phyloP scores from a whole-genome alignment of 768 basidiomycete species.

The Boletus eberwhitei region DNA sequence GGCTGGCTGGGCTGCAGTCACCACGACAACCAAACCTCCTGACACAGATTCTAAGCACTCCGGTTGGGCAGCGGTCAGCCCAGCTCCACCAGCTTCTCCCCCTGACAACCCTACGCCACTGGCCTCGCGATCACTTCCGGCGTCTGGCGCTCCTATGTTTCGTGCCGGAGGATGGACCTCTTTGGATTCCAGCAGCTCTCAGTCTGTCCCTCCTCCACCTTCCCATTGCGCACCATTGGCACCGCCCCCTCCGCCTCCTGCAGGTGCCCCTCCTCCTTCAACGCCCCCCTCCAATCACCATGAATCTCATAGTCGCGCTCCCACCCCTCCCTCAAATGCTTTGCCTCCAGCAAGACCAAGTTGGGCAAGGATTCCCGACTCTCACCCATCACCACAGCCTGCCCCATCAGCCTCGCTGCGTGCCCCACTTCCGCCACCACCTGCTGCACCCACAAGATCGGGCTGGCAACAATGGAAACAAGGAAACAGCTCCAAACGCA shows the following conservation, averaged over 20 bases:
- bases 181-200: slow-evolving; percentile 49
- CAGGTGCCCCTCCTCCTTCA: slow-evolving; percentile 2
- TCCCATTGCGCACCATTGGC: slow-evolving; percentile 15
- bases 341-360: slow-evolving; percentile 3
- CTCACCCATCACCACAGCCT: slow-evolving; percentile 11
- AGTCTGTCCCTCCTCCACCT: slow-evolving; percentile 22
- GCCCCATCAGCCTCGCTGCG: slow-evolving; percentile 7
- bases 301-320: slow-evolving; percentile 14
- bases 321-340: slow-evolving; percentile 4
- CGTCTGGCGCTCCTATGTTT: slow-evolving; percentile 43
- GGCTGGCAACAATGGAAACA: slow-evolving; percentile 57
- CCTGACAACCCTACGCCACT: slow-evolving; percentile 15
- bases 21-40: slow-evolving; percentile 6
- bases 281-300: neutral
- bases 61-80: slow-evolving; percentile 16
- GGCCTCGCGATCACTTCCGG: slow-evolving; percentile 12
- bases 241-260: slow-evolving; percentile 18
- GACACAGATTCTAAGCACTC: slow-evolving; percentile 13
- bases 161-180: slow-evolving; percentile 66
- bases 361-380: slow-evolving; percentile 2
- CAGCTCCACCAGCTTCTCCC: slow-evolving; percentile 24
- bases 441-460: slow-evolving; percentile 28
- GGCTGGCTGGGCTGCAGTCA: slow-evolving; percentile 48
- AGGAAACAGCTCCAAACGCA: slow-evolving; percentile 18
- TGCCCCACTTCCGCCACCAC: slow-evolving; percentile 19